Conservation (phyloP, 2,329 filamentous ascomycete species). For the Biscogniauxia mediterranea region DNA sequence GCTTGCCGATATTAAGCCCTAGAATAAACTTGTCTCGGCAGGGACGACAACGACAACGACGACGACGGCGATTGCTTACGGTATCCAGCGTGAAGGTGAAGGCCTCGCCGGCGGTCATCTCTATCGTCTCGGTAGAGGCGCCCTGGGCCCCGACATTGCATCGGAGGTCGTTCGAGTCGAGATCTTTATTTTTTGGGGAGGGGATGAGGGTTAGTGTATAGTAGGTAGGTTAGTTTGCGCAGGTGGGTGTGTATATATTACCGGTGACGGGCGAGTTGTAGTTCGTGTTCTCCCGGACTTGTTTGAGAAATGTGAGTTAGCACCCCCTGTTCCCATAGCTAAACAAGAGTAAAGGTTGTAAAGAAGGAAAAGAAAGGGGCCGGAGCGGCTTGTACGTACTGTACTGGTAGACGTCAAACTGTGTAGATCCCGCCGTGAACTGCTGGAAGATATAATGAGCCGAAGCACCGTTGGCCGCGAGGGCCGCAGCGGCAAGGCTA, state of each 20-base stretch:
- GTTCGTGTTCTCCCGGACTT: constrained; percentile 47
- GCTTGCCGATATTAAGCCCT: no score
- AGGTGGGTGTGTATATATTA: constrained; percentile 3
- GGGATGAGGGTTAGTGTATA: no score
- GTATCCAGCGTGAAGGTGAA: constrained; percentile 40
- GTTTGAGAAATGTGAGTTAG: constrained; percentile 4
- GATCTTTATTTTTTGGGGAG: constrained; percentile 23
- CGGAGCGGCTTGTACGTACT: constrained; percentile 21
- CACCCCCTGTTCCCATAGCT: neutral
- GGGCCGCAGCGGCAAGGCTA: constrained; percentile 30
- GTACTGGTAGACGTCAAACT: constrained; percentile 37
- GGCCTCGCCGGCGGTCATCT: constrained; percentile 36
- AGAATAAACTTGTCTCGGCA: no score
- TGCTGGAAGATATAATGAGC: constrained; percentile 44
- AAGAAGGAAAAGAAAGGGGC: no score
- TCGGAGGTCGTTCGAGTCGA: constrained; percentile 40
- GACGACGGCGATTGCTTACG: constrained; percentile 9
- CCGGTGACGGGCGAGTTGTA: constrained; percentile 47
- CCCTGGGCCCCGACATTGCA: constrained; percentile 41
- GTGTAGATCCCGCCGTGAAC: constrained; percentile 32
- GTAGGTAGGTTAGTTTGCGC: no score
- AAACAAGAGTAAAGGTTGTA: neutral
- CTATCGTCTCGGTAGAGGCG: constrained; percentile 33
- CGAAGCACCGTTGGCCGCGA: constrained; percentile 34
- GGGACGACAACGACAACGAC: no score